These are phyloP conservation scores for Terana coerulea DNA, from an alignment of 768 basidiomycete genomes.

Conservation along the genomic window DNA sequence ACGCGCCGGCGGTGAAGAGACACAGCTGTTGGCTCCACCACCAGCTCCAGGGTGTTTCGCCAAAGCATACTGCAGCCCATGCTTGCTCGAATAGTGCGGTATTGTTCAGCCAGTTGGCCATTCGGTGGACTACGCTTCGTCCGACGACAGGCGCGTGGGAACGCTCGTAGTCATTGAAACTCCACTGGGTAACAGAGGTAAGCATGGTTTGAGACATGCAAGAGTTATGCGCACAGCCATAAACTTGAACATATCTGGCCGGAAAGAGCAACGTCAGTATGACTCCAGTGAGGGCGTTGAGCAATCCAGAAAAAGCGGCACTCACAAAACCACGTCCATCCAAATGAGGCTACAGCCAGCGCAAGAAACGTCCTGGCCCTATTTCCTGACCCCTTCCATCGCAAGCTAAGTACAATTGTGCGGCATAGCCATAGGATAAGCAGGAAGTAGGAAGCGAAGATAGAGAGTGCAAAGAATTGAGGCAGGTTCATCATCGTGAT, in stretches of 20 bases:
- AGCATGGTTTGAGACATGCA: background rate
- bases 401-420: constrained; percentile 22
- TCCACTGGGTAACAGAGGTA: constrained; percentile 40
- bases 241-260: constrained; percentile 44
- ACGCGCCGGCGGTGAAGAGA: constrained; percentile 53
- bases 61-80: constrained; percentile 33
- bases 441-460: constrained; percentile 34
- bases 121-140: constrained; percentile 21
- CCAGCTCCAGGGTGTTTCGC: constrained; percentile 44
- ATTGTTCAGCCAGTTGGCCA: constrained; percentile 49
- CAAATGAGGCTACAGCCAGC: constrained; percentile 34
- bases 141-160: background rate
- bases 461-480: constrained; percentile 18
- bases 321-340: constrained; percentile 52
- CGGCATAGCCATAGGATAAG: constrained; percentile 28
- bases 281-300: too few relatives aligned
- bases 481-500: background rate
- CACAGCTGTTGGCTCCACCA: constrained; percentile 72
- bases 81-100: constrained; percentile 63
- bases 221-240: constrained; percentile 31
- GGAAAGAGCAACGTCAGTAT: background rate
- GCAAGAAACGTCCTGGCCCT: constrained; percentile 26
- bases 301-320: background rate
- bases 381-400: constrained; percentile 8
- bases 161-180: constrained; percentile 43